Conservation (phyloP, 768 basidiomycete species). For the Auricularia sp. region DNA sequence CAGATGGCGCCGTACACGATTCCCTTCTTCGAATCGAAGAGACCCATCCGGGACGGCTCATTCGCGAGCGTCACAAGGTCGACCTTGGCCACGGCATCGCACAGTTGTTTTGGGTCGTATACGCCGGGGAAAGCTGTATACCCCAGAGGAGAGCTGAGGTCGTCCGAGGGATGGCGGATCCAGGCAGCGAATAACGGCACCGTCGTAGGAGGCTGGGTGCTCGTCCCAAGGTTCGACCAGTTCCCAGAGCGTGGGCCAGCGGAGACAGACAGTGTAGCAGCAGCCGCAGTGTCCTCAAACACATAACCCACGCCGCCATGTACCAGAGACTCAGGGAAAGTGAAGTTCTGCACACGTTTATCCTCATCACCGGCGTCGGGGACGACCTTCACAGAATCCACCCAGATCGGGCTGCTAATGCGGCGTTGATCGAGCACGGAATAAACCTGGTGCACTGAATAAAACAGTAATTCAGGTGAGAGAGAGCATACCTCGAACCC, state of each 20-base stretch:
- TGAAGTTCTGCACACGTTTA: conserved; percentile 13
- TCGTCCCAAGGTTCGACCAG: conserved; percentile 57
- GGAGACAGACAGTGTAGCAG: conserved; percentile 25
- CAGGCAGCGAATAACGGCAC: conserved; percentile 59
- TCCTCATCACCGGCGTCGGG: conserved; percentile 6
- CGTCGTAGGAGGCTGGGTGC: conserved; percentile 44
- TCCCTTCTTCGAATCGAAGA: conserved; percentile 37
- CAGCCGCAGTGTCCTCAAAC: conserved; percentile 25
- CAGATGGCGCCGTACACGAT: conserved; percentile 34
- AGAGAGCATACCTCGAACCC: conserved; percentile 21
- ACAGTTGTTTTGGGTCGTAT: conserved; percentile 25
- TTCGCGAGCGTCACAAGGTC: conserved; percentile 35
- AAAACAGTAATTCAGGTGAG: not conserved
- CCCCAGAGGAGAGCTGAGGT: conserved; percentile 26
- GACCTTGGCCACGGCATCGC: conserved; percentile 23
- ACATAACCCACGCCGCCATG: conserved; percentile 58
- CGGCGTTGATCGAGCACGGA: conserved; percentile 61
- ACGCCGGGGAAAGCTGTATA: conserved; percentile 52
- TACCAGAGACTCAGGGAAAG: conserved; percentile 38
- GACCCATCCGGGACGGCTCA: conserved; percentile 31
- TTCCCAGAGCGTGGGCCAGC: conserved; percentile 43
- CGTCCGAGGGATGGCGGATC: conserved; percentile 33
- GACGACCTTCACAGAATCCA: conserved; percentile 25
- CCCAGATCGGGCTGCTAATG: conserved; percentile 31
- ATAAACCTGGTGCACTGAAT: conserved; percentile 27